Evolutionary conservation across 805 yeast species (phyloP).

Genomic region (Yarrowia divulgata): DNA sequence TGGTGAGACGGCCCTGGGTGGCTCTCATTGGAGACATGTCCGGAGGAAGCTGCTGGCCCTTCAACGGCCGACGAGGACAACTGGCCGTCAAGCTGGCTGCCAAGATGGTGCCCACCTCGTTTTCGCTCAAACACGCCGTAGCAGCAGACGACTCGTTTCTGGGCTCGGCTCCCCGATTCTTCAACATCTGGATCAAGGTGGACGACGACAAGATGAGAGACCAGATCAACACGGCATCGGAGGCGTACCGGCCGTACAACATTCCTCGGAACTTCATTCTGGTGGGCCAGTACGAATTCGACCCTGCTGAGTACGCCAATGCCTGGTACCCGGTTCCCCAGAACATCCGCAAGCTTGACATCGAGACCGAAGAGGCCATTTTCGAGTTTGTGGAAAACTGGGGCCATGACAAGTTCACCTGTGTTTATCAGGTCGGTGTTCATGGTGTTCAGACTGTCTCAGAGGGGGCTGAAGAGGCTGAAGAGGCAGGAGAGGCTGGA

Average conservation of each 20-base stretch:
- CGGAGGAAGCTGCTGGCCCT: conserved; percentile 51
- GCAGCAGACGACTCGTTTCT: neutral
- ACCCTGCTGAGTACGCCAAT: neutral
- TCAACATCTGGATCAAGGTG: conserved; percentile 48
- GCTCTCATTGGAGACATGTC: conserved; percentile 43
- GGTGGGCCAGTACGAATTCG: conserved; percentile 34
- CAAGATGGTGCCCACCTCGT: conserved; percentile 43
- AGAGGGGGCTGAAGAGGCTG: neutral
- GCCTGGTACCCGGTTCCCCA: conserved; percentile 39
- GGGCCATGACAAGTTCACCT: conserved; percentile 49
- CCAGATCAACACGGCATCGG: neutral
- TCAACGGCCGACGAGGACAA: conserved; percentile 47
- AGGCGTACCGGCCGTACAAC: neutral
- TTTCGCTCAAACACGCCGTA: conserved; percentile 46
- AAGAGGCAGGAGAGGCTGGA: neutral
- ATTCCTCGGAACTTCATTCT: conserved; percentile 42
- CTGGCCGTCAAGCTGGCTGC: conserved; percentile 46
- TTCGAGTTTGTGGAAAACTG: conserved; percentile 48
- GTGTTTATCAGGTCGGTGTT: conserved; percentile 47
- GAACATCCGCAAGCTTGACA: conserved; percentile 44
- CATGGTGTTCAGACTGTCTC: conserved; percentile 12
- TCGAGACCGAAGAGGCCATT: conserved; percentile 43
- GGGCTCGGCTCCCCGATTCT: conserved; percentile 47
- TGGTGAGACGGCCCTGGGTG: conserved; percentile 41
- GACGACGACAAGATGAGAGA: conserved; percentile 41